Evolutionary conservation across 2,329 filamentous ascomycete species (phyloP).

Genomic region (Penicillium sp.): DNA sequence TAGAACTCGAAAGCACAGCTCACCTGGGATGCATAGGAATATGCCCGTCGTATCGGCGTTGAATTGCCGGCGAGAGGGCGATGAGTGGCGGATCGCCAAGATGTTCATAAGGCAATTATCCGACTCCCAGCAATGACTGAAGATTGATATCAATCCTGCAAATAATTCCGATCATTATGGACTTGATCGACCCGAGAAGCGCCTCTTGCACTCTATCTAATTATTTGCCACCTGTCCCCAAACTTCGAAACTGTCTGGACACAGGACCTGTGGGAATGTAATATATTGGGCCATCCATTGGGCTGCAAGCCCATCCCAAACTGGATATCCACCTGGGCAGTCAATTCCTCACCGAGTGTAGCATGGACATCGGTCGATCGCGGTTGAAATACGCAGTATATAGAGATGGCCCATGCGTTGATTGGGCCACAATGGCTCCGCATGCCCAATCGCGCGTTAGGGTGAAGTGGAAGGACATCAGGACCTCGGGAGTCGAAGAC

Average conservation of each 20-base stretch:
- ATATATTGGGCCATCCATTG: slow-evolving; percentile 22
- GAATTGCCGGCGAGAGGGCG: slow-evolving; percentile 10
- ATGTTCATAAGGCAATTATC: slow-evolving; percentile 6
- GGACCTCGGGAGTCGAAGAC: not conserved
- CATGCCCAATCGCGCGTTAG: slow-evolving; percentile 15
- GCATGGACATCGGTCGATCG: slow-evolving; percentile 7
- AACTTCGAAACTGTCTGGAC: slow-evolving; percentile 5
- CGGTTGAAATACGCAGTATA: slow-evolving; percentile 1
- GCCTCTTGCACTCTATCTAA: slow-evolving; percentile 2
- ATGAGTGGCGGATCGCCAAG: not conserved
- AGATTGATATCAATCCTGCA: slow-evolving; percentile 10
- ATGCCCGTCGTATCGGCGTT: slow-evolving; percentile 29
- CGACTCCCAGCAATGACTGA: slow-evolving; percentile 1
- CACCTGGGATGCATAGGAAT: slow-evolving; percentile 24
- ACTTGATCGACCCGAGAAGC: slow-evolving; percentile 6
- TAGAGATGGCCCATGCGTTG: slow-evolving; percentile 20
- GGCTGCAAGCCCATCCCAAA: slow-evolving; percentile 16
- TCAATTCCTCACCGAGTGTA: slow-evolving; percentile 8
- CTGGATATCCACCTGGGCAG: slow-evolving; percentile 6
- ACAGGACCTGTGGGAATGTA: slow-evolving; percentile 8
- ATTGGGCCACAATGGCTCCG: slow-evolving; percentile 19
- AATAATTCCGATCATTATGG: slow-evolving; percentile 9
- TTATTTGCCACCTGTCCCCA: slow-evolving; percentile 5
- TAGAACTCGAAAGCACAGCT: not conserved
- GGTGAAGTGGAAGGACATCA: not conserved